A percentile compares a stretch with the other conserved stretches of the same genome.
Conservation (phyloP, 371 early-diverging fungal genomes). For the Cokeromyces recurvatus region DNA sequence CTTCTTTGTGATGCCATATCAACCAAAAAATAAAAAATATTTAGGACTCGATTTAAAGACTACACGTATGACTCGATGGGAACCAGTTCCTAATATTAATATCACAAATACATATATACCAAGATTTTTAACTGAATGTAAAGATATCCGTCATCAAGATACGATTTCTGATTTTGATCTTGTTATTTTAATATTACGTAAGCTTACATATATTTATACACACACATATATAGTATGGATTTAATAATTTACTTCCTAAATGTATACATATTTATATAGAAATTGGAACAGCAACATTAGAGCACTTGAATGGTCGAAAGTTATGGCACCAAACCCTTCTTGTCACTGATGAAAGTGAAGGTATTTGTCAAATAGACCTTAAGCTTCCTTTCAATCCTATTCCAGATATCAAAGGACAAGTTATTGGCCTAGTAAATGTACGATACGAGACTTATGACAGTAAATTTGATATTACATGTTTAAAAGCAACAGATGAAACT, state of each 20-base stretch:
- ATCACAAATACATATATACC: constrained; percentile 34
- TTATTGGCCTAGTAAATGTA: constrained; percentile 28
- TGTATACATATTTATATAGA: constrained; percentile 6
- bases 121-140: constrained; percentile 35
- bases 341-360: constrained; percentile 25
- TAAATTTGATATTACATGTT: constrained; percentile 27
- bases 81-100: constrained; percentile 19
- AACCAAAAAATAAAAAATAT: constrained; percentile 33
- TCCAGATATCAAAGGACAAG: constrained; percentile 12
- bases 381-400: constrained; percentile 15
- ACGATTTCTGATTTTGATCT: constrained; percentile 51
- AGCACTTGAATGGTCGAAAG: constrained; percentile 11
- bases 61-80: constrained; percentile 40
- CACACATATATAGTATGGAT: neutral
- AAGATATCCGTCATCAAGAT: constrained; percentile 22
- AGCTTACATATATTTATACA: constrained; percentile 1
- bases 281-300: constrained; percentile 3
- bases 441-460: constrained; percentile 25
- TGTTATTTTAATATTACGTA: constrained; percentile 53
- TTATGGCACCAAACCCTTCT: constrained; percentile 25
- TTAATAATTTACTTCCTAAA: neutral
- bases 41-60: constrained; percentile 32
- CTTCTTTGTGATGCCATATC: constrained; percentile 35
- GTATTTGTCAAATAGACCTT: constrained; percentile 26
- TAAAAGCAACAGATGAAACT: constrained; percentile 26